Evolutionary conservation across 164 flowering plant species (phyloP).

Genomic region (Vitis riparia): DNA sequence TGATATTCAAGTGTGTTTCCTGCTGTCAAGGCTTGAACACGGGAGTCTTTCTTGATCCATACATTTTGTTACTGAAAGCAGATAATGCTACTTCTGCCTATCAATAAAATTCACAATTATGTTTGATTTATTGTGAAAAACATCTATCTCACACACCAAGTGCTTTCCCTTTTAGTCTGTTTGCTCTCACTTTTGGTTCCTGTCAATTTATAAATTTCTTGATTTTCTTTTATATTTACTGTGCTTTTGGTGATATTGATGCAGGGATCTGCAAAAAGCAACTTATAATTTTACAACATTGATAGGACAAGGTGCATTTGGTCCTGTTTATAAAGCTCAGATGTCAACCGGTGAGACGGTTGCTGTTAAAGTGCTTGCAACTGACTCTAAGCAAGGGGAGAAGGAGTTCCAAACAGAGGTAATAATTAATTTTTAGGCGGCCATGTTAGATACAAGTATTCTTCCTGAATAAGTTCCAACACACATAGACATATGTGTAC

Average conservation of each 20-base stretch:
- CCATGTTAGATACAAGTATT: background rate
- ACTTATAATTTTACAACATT: slow-evolving; percentile 84
- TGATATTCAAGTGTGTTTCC: too few species aligned
- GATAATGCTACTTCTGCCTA: background rate
- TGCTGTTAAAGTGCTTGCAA: slow-evolving; percentile 94
- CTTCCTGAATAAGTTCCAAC: too few species aligned
- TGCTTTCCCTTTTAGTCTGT: background rate
- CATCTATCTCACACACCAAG: background rate
- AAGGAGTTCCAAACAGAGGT: slow-evolving; percentile 98
- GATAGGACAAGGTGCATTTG: slow-evolving; percentile 97
- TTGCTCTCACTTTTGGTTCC: background rate
- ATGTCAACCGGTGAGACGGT: slow-evolving; percentile 91
- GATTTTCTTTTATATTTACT: background rate
- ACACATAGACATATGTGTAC: too few species aligned
- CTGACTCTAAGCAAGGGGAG: slow-evolving; percentile 94
- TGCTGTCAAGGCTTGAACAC: too few species aligned
- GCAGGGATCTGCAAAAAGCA: slow-evolving; percentile 95
- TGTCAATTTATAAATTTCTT: background rate
- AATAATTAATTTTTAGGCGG: slow-evolving; percentile 1
- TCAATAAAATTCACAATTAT: background rate
- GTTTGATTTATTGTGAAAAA: background rate
- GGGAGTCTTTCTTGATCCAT: too few species aligned
- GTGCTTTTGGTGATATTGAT: background rate
- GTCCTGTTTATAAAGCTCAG: slow-evolving; percentile 93
- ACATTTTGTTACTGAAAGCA: too few species aligned